Evolutionary conservation across 2,329 filamentous ascomycete genomes (phyloP).

Genomic region (Laburnicola sp.): DNA sequence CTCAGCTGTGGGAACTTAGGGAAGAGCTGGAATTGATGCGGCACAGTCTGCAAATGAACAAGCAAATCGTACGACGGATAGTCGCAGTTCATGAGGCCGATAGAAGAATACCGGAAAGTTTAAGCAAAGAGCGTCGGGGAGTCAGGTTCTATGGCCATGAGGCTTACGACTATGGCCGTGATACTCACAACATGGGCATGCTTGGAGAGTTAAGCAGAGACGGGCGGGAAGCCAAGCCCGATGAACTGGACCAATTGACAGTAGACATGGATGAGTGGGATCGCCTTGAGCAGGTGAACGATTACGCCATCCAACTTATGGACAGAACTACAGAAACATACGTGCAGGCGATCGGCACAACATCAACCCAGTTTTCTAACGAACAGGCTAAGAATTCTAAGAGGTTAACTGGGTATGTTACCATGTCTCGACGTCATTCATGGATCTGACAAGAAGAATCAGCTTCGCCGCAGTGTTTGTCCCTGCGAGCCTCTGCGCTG

Average conservation of each 20-base stretch:
- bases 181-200: too few species aligned
- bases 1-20: background rate
- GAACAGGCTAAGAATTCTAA: constrained; percentile 1
- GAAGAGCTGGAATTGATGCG: background rate
- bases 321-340: background rate
- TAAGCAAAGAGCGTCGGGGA: too few species aligned
- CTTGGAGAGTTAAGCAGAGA: too few species aligned
- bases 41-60: background rate
- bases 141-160: too few species aligned
- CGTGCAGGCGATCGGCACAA: background rate
- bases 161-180: too few species aligned
- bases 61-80: background rate
- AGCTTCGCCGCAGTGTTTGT: constrained; percentile 1
- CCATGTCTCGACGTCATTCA: background rate
- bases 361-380: background rate
- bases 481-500: constrained; percentile 1
- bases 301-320: constrained; percentile 1
- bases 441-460: too few species aligned
- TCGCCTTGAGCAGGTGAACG: background rate
- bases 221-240: too few species aligned
- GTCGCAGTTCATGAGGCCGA: too few species aligned
- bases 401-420: background rate
- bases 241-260: too few species aligned
- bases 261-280: background rate
- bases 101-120: too few species aligned